Conservation (phyloP, 192 early-diverging fungal species). For the Podila minutissima region DNA sequence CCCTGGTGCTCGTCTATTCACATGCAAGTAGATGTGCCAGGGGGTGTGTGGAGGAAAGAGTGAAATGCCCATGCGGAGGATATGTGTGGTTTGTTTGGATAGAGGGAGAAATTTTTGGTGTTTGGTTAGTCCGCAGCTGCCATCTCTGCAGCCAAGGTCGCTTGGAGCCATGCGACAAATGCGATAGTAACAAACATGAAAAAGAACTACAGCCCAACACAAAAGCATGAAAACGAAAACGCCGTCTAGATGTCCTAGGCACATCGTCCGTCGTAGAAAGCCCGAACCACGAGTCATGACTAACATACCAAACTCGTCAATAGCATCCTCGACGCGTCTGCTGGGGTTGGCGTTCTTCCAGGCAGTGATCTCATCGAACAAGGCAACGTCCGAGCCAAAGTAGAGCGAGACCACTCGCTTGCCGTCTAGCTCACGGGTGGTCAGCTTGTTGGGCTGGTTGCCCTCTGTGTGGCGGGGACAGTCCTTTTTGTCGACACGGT, state of each 20-base stretch:
- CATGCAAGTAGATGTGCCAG: not conserved
- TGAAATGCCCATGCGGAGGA: not conserved
- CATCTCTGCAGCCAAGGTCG: no score
- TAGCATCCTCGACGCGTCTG: conserved; percentile 30
- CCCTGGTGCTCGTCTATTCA: conserved; percentile 36
- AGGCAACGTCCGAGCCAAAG: conserved; percentile 32
- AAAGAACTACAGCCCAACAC: no score
- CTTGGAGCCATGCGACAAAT: no score
- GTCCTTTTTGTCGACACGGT: conserved; percentile 10
- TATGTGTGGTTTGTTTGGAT: not conserved
- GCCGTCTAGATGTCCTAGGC: not conserved
- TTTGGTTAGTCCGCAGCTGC: no score
- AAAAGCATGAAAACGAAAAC: no score
- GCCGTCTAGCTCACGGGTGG: conserved; percentile 17
- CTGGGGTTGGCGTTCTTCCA: conserved; percentile 34
- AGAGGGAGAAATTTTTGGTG: no score
- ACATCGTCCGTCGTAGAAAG: not conserved
- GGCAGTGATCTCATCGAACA: conserved; percentile 40
- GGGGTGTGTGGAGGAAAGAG: not conserved
- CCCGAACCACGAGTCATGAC: not conserved
- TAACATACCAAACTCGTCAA: conserved; percentile 44
- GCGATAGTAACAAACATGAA: no score
- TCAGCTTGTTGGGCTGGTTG: conserved; percentile 27
- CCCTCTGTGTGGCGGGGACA: conserved; percentile 41
- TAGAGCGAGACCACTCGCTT: conserved; percentile 34